Conservation (phyloP, 2,329 filamentous ascomycete species). For the Knoxdaviesia proteae region DNA sequence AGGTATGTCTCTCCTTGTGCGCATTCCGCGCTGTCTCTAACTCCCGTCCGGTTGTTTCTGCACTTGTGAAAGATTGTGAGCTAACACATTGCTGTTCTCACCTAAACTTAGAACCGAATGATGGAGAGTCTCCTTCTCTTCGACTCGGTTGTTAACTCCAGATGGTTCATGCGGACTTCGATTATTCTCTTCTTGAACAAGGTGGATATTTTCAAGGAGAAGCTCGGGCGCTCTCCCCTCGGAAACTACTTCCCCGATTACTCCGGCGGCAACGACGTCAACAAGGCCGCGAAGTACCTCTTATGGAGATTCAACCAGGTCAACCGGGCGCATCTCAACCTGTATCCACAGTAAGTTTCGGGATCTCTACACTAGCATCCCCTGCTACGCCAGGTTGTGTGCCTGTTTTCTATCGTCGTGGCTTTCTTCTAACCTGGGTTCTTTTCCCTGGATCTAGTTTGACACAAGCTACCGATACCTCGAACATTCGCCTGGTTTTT, state of each 20-base stretch:
- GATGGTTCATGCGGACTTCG: slow-evolving; percentile 98
- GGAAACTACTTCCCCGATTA: slow-evolving; percentile 97
- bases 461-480: slow-evolving; percentile 96
- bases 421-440: no score
- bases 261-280: slow-evolving; percentile 91
- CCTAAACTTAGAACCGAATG: slow-evolving; percentile 68
- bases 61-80: neutral
- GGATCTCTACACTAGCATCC: neutral
- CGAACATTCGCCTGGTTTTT: slow-evolving; percentile 93
- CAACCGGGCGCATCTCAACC: slow-evolving; percentile 82
- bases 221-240: slow-evolving; percentile 71
- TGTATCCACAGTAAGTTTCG: slow-evolving; percentile 76
- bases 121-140: slow-evolving; percentile 95
- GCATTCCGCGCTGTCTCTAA: neutral
- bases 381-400: neutral
- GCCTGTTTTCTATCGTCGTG: no score
- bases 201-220: slow-evolving; percentile 93
- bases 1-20: slow-evolving; percentile 33
- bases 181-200: slow-evolving; percentile 99
- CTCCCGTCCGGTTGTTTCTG: neutral
- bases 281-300: slow-evolving; percentile 92
- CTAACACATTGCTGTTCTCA: neutral
- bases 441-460: slow-evolving; percentile 32
- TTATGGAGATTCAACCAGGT: slow-evolving; percentile 98
- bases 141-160: slow-evolving; percentile 93